Evolutionary conservation across 192 early-diverging fungal genomes (phyloP).

Genomic region (Coemansia pectinata): DNA sequence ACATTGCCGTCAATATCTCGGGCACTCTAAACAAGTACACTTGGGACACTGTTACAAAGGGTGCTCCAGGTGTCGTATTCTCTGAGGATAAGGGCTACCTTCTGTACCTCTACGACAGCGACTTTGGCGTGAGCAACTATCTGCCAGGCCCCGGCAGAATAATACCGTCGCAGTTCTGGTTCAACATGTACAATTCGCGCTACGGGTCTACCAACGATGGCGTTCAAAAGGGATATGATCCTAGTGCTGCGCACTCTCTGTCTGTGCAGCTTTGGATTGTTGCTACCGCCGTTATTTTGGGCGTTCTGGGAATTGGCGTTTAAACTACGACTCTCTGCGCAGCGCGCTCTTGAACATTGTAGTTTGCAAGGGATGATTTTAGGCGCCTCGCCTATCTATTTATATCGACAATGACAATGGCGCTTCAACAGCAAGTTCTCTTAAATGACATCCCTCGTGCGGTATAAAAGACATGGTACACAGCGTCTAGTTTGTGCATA

Average conservation of each 20-base stretch:
- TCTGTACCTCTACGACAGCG: constrained; percentile 47
- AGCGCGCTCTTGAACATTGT: background rate
- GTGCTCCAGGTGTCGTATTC: constrained; percentile 33
- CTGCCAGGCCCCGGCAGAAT: constrained; percentile 35
- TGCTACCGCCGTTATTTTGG: constrained; percentile 11
- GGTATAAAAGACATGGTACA: constrained; percentile 1
- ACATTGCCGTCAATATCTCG: constrained; percentile 46
- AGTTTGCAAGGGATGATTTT: background rate
- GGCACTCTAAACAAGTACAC: constrained; percentile 32
- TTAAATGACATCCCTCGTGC: background rate
- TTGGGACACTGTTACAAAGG: constrained; percentile 43
- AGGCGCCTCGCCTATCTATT: background rate
- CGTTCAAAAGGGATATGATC: constrained; percentile 43
- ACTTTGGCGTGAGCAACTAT: constrained; percentile 31
- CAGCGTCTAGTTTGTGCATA: background rate
- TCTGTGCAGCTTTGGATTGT: constrained; percentile 19
- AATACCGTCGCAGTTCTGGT: constrained; percentile 30
- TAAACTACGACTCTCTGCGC: background rate
- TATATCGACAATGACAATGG: background rate
- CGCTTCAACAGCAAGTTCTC: background rate
- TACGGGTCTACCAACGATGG: constrained; percentile 46
- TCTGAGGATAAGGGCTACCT: constrained; percentile 35
- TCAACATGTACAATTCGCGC: constrained; percentile 52
- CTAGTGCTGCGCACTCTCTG: constrained; percentile 19
- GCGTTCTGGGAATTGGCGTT: constrained; percentile 2